Conservation (phyloP, 352 stramenopile species). For the Pythium aphanidermatum region DNA sequence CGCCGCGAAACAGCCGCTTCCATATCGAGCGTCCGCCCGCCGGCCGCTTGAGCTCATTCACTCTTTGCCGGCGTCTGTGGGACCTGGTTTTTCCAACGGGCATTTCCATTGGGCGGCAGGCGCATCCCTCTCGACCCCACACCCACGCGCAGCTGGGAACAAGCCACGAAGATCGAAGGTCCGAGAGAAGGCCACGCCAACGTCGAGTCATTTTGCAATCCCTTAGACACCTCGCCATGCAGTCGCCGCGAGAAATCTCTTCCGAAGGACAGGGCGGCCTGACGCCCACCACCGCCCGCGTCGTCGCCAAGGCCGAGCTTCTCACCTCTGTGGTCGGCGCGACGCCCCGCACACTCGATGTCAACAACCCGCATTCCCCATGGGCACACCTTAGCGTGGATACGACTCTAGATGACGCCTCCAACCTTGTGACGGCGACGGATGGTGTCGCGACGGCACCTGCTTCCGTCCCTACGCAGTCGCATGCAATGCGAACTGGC, state of each 20-base stretch:
- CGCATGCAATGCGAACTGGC: conserved; percentile 45
- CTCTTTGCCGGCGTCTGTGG: too few species aligned
- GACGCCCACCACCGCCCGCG: conserved; percentile 50
- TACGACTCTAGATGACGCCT: conserved; percentile 27
- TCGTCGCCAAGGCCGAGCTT: conserved; percentile 42
- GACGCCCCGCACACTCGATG: conserved; percentile 51
- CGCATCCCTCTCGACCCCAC: too few species aligned
- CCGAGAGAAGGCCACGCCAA: too few species aligned
- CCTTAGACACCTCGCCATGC: too few species aligned
- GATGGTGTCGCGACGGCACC: neutral
- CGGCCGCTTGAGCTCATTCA: neutral
- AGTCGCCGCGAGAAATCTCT: conserved; percentile 64
- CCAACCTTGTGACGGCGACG: conserved; percentile 7
- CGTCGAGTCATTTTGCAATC: neutral
- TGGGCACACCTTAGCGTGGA: conserved; percentile 76
- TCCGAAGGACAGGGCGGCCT: conserved; percentile 58
- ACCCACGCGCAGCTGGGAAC: neutral
- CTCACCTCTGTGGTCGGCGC: conserved; percentile 25
- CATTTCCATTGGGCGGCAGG: too few species aligned
- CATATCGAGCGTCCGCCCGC: too few species aligned
- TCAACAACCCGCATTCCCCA: conserved; percentile 32
- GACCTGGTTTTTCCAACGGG: too few species aligned
- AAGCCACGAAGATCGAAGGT: too few species aligned
- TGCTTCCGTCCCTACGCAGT: conserved; percentile 12
- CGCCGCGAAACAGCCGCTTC: conserved; percentile 3